Evolutionary conservation across 1,139 yeast species (phyloP).

Genomic region (Kurtzmaniella quercitrusa): DNA sequence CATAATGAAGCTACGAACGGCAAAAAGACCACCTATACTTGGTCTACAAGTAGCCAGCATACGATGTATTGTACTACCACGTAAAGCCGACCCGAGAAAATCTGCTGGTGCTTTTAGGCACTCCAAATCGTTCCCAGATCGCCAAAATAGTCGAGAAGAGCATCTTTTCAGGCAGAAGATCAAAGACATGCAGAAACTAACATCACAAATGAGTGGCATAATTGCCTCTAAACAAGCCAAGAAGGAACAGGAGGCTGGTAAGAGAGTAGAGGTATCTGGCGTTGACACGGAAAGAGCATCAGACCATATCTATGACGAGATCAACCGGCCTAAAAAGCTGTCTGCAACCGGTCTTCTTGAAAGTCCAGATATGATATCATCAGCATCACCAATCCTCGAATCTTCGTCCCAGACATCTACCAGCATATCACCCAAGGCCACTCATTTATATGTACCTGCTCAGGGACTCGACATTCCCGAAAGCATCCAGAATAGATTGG

Average conservation of each 20-base stretch:
- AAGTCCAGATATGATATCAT: neutral
- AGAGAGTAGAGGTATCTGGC: neutral
- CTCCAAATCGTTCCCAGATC: neutral
- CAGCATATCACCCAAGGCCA: neutral
- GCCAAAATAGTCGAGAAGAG: neutral
- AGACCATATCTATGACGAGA: neutral
- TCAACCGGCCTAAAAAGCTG: neutral
- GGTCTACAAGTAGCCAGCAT: neutral
- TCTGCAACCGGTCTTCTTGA: neutral
- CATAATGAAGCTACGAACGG: neutral
- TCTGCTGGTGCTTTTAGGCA: neutral
- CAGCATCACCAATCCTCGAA: neutral
- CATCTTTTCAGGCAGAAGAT: neutral
- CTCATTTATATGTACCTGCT: neutral
- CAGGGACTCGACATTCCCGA: conserved; percentile 31
- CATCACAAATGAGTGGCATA: neutral
- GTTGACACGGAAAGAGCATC: neutral
- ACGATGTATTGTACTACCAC: neutral
- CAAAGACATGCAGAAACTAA: neutral
- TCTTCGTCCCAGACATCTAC: too few species aligned
- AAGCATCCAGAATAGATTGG: conserved; percentile 39
- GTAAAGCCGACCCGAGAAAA: neutral
- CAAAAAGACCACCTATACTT: neutral
- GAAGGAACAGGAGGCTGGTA: neutral
- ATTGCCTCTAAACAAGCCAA: neutral